Conservation (phyloP, 2,329 filamentous ascomycete genomes). For the Arachnomyces sp. region DNA sequence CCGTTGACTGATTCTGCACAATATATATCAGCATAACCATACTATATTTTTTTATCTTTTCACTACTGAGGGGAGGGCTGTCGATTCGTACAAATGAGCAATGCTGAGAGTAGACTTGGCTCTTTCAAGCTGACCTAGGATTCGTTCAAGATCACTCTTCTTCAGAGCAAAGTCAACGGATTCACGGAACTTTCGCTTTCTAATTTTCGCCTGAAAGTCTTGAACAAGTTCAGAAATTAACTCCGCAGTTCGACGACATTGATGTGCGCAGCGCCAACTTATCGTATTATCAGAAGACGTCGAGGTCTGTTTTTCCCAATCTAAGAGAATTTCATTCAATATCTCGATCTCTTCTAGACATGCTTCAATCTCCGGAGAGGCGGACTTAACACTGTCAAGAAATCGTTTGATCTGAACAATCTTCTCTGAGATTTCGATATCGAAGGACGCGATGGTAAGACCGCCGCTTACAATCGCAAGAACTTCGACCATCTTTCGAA, state of each 20-base stretch:
- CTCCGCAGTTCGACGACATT: neutral
- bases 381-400: neutral
- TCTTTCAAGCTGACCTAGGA: neutral
- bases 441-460: constrained; percentile 1
- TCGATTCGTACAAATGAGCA: constrained; percentile 1
- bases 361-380: neutral
- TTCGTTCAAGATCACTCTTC: neutral
- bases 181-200: neutral
- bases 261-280: neutral
- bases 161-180: constrained; percentile 1
- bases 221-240: neutral
- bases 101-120: constrained; percentile 1
- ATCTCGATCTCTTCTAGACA: neutral
- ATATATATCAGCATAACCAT: too few species aligned
- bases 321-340: neutral
- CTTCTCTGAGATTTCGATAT: neutral
- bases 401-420: constrained; percentile 1
- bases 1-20: constrained; percentile 2
- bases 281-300: neutral
- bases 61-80: too few species aligned
- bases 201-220: neutral
- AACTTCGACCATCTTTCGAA: neutral
- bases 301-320: neutral
- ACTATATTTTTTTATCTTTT: neutral
- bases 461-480: neutral